Conservation (phyloP, 2,329 filamentous ascomycete genomes). For the Exophiala sideris region DNA sequence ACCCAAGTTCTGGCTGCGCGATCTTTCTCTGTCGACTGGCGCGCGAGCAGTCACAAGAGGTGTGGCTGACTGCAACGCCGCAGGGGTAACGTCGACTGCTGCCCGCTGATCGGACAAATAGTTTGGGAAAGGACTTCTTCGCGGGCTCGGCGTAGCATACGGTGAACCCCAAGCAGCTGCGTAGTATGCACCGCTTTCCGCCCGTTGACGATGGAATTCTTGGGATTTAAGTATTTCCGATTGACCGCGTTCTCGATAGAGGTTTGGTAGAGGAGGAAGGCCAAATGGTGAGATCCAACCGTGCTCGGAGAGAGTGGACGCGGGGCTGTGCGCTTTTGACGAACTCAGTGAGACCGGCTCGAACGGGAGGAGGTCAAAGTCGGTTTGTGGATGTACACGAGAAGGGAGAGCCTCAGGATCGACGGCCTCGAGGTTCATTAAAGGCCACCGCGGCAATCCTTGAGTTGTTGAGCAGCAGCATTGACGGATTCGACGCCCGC, state of each 20-base stretch:
- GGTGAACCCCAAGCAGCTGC: slow-evolving; percentile 92
- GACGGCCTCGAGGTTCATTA: slow-evolving; percentile 28
- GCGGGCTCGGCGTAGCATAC: slow-evolving; percentile 64
- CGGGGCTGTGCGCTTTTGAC: slow-evolving; percentile 16
- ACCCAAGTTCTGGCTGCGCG: background rate
- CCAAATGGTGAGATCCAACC: slow-evolving; percentile 28
- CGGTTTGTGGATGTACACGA: slow-evolving; percentile 1
- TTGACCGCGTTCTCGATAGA: slow-evolving; percentile 22
- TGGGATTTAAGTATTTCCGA: slow-evolving; percentile 17
- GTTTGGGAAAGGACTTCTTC: slow-evolving; percentile 38
- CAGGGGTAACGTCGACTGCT: slow-evolving; percentile 38
- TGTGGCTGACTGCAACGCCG: background rate
- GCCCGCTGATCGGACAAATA: slow-evolving; percentile 40
- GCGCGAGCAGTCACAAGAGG: background rate
- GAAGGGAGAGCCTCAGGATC: slow-evolving; percentile 12
- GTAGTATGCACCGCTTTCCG: slow-evolving; percentile 54
- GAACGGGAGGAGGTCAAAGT: background rate
- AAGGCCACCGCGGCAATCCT: slow-evolving; percentile 11
- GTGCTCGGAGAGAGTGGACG: slow-evolving; percentile 24
- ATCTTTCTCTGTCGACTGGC: background rate
- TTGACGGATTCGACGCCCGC: slow-evolving; percentile 6
- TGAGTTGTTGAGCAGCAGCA: slow-evolving; percentile 4
- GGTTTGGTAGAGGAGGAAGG: slow-evolving; percentile 27
- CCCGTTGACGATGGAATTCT: slow-evolving; percentile 35
- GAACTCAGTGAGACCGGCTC: background rate